Conservation (phyloP, 495 filamentous ascomycete species). For the Lophiotrema nucula region DNA sequence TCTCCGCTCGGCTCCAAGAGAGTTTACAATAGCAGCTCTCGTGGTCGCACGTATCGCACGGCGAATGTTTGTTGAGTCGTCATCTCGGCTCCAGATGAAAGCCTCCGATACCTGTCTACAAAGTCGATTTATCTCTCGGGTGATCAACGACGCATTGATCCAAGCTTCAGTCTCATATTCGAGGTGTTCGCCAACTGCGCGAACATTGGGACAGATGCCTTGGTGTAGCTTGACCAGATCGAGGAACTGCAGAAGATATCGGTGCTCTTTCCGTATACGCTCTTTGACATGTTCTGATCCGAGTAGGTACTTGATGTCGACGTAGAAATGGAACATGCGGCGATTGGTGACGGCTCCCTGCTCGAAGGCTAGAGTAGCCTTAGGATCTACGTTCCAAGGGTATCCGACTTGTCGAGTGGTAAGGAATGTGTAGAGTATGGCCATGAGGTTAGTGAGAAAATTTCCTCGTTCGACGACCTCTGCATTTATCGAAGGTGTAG, state of each 20-base stretch:
- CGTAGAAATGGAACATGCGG: slow-evolving; percentile 94
- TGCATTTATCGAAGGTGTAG: slow-evolving; percentile 90
- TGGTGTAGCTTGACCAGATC: slow-evolving; percentile 94
- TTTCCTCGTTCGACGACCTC: slow-evolving; percentile 95
- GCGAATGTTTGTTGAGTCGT: slow-evolving; percentile 57
- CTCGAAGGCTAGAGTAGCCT: slow-evolving; percentile 86
- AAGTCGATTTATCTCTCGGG: slow-evolving; percentile 87
- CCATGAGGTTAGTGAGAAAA: slow-evolving; percentile 90
- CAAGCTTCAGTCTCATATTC: slow-evolving; percentile 98
- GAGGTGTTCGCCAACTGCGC: slow-evolving; percentile 90
- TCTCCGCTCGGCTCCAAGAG: slow-evolving; percentile 81
- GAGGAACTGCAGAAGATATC: slow-evolving; percentile 89
- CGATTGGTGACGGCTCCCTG: slow-evolving; percentile 89
- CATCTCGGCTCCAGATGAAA: slow-evolving; percentile 63
- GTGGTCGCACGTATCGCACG: slow-evolving; percentile 75
- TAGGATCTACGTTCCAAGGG: slow-evolving; percentile 78
- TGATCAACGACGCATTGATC: slow-evolving; percentile 94
- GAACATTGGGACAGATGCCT: slow-evolving; percentile 90
- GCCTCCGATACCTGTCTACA: slow-evolving; percentile 85
- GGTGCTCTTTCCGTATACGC: slow-evolving; percentile 73
- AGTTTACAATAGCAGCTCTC: slow-evolving; percentile 76
- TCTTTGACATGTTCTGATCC: slow-evolving; percentile 82
- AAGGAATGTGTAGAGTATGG: slow-evolving; percentile 95
- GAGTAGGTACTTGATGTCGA: slow-evolving; percentile 86
- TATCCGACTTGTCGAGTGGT: slow-evolving; percentile 94